These are phyloP conservation scores for Dactylella cylindrospora DNA, from an alignment of 2,329 filamentous ascomycete species.

Conservation along the genomic window DNA sequence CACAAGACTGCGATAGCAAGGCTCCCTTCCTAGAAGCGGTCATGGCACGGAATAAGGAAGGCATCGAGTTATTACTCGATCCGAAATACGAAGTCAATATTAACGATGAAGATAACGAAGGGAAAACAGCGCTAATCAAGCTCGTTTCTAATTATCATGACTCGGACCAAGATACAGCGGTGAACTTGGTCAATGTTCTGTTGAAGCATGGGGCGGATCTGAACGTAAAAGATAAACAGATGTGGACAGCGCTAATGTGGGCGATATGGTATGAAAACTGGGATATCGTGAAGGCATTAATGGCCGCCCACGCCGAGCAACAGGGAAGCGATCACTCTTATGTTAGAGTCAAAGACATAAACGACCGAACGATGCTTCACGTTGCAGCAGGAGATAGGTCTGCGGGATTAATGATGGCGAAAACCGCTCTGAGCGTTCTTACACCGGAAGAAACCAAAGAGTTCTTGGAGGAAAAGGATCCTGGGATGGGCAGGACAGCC, in stretches of 20 bases:
- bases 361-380: conserved; percentile 4
- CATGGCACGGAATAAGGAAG: conserved; percentile 32
- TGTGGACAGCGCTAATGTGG: conserved; percentile 2
- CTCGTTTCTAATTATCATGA: too few relatives aligned
- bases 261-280: background rate
- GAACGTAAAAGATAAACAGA: background rate
- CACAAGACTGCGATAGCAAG: conserved; percentile 37
- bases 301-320: conserved; percentile 4
- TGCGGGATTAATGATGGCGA: background rate
- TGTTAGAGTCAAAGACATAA: background rate
- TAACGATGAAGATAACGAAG: conserved; percentile 37
- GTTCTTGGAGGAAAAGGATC: conserved; percentile 1
- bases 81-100: conserved; percentile 41
- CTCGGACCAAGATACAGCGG: too few relatives aligned
- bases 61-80: conserved; percentile 42
- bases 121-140: conserved; percentile 17
- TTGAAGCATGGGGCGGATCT: conserved; percentile 9
- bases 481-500: background rate
- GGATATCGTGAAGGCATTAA: conserved; percentile 3
- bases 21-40: conserved; percentile 41
- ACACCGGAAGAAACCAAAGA: background rate
- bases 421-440: background rate
- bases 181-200: conserved; percentile 2
- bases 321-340: conserved; percentile 5
- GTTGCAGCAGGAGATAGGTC: background rate